Base-by-base conservation (phyloP, 2,329 filamentous ascomycete species). In the Akanthomyces uredinophilus region DNA sequence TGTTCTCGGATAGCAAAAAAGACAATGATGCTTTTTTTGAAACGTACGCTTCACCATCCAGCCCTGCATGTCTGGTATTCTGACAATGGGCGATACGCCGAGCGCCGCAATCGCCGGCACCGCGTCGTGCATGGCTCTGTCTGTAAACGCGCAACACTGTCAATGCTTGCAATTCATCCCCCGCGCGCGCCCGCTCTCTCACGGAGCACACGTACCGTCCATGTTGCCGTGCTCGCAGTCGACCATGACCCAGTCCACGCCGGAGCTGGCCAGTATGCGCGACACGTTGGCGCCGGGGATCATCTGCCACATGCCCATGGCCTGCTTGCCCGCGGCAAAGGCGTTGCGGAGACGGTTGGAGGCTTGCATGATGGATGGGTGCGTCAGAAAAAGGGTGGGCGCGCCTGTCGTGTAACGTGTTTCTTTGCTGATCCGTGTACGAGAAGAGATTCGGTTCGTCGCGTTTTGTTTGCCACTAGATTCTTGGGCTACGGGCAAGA, bases 161-260 rank as follows among this genome's bases (percentile, higher is more conserved):
- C 56, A 63, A 52, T 37, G 24, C 18, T 35, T 5, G 5, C 14
- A 2, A 2, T 6, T n/a, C 18, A 62, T 18, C 39, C 46, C 10
- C 39, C 29, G 27, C 18, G n/a, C n/a, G n/a, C n/a, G 20, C 6
- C 20, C 53, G 1, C 5, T 20, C 10, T 14, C 49, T 4, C 18
- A 4, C 16, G 5, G 4, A 20, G 7, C 13, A 11, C 32, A 35
- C 47, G 20, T 67, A 78, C 76, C 81, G 43, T 79, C 79, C 63
- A 83, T 73, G 65, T 79, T 81, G 10, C 81, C 81, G 66, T 83
- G 81, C 67, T 82, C 82, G 61, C 80, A 81, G 65, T 82, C 82
- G 56, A 83, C 83, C 71, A 88, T 77, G 11, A 91, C 83, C 80
- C 87, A 89, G 69, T 90, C 87, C 1, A 87, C 79, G 1, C 86